phyloP scores from a whole-genome alignment of 164 flowering plant species.

The Vitis labrusca region DNA sequence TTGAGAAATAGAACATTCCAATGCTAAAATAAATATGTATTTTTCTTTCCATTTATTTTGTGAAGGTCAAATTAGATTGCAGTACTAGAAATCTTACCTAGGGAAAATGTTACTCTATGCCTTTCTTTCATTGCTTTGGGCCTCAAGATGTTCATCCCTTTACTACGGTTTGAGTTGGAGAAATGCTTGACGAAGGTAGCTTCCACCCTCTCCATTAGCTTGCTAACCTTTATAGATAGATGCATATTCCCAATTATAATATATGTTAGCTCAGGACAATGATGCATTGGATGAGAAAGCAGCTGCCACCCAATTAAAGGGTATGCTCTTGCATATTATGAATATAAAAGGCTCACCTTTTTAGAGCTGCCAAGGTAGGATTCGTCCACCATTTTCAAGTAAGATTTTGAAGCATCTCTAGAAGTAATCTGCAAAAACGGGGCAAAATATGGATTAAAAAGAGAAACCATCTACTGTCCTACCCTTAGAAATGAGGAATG shows the following conservation, averaged over 20 bases:
- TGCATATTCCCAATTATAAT: background rate
- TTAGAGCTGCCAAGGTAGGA: constrained; percentile 34
- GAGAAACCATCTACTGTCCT: background rate
- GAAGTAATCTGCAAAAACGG: constrained; percentile 25
- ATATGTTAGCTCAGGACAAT: too few species aligned
- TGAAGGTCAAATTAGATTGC: too few species aligned
- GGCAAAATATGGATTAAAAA: too few species aligned
- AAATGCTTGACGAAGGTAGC: constrained; percentile 68
- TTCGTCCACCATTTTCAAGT: constrained; percentile 33
- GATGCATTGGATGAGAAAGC: too few species aligned
- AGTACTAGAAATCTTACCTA: constrained; percentile 31
- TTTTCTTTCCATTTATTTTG: too few species aligned
- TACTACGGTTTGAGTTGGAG: constrained; percentile 52
- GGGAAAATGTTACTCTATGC: constrained; percentile 49
- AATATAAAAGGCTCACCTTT: constrained; percentile 34
- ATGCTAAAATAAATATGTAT: too few species aligned
- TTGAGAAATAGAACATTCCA: background rate
- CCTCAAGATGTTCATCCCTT: constrained; percentile 55
- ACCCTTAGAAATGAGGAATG: background rate
- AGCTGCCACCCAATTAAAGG: too few species aligned
- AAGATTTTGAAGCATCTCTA: constrained; percentile 28
- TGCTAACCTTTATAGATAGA: constrained; percentile 35
- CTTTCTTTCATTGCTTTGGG: constrained; percentile 48
- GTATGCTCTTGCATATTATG: background rate
- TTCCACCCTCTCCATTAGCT: constrained; percentile 66